These are phyloP conservation scores for Zizania palustris DNA, from an alignment of 202 grass and related monocot genomes.

Conservation along the genomic window DNA sequence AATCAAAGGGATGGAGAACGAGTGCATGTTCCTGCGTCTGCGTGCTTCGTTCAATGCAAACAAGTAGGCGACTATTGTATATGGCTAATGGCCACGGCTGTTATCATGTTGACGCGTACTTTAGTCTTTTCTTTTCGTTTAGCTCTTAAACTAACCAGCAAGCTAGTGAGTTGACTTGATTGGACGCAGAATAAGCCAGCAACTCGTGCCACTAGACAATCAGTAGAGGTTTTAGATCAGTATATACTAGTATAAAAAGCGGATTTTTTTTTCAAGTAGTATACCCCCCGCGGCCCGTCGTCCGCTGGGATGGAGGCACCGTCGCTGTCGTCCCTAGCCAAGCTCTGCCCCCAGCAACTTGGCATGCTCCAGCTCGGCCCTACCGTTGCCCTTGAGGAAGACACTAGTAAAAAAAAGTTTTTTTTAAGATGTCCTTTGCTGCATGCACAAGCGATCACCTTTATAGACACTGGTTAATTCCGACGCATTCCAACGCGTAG, in stretches of 20 bases:
- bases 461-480: no score
- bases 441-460: no score
- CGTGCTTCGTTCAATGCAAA: background rate
- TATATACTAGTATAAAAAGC: background rate
- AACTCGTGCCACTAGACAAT: slow-evolving; percentile 4
- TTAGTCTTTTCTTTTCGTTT: slow-evolving; percentile 25
- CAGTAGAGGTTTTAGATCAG: background rate
- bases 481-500: no score
- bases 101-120: slow-evolving; percentile 2
- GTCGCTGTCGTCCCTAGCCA: no score
- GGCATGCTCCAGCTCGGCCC: no score
- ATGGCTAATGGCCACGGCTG: background rate
- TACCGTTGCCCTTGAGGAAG: no score
- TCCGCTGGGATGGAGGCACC: background rate
- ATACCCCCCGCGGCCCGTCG: background rate
- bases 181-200: slow-evolving; percentile 9
- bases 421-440: no score
- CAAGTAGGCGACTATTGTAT: no score
- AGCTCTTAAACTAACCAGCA: background rate
- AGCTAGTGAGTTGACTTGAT: slow-evolving; percentile 22
- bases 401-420: no score
- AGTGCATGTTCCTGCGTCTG: background rate
- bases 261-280: slow-evolving; percentile 11
- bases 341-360: no score
- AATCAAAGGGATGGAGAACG: slow-evolving; percentile 3